Base-by-base conservation (phyloP, 2,329 filamentous ascomycete species). In the Cercospora zeina region DNA sequence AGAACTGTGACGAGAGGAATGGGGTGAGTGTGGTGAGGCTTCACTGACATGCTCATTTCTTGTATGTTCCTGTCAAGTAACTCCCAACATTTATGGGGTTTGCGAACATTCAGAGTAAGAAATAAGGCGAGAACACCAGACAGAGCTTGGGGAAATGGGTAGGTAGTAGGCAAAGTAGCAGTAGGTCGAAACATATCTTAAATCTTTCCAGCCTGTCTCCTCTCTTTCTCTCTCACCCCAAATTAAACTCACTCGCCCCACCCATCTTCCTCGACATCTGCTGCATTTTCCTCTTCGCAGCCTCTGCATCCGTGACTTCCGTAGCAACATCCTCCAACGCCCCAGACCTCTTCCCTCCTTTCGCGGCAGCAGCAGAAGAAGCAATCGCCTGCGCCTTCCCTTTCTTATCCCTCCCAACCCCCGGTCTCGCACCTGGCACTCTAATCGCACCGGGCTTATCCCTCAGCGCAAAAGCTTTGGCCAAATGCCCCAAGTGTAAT, bases 401-500 rank as follows among this genome's bases (percentile, higher is more conserved):
- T 3, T 76, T 75, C 73, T 81, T 82, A 70, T 61, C 77, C 71
- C 79, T 78, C 10, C 75, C 76, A 39, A 78, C 81, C 51, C 78
- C 79, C 6, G 79, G 81, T 39, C 83, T 74, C 58, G 84, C 72
- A 4, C 80, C 81, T 0, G 79, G 79, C 47, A 81, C 79, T 36
- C 78, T 78, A 65, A 99, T 96, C 54, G 90, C 89, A 4, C 89
- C 89, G 0, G 95, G 95, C 33, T 91, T 87, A 75, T 99, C 95
- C 66, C 96, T 84, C 68, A 99, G 79, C 1, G 88, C 95, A 74
- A 96, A 99, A 27, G 89, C 91, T 81, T 99, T 99, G 7, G 93
- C 93, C 67, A 95, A 80, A 80, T 99, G 95, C 2, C 95, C 95
- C 7, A 97, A 79, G 75, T 99, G 95, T 51, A 99, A 79, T 71